Base-by-base conservation (phyloP, 208 protist species). In the Acanthamoeba triangularis region DNA sequence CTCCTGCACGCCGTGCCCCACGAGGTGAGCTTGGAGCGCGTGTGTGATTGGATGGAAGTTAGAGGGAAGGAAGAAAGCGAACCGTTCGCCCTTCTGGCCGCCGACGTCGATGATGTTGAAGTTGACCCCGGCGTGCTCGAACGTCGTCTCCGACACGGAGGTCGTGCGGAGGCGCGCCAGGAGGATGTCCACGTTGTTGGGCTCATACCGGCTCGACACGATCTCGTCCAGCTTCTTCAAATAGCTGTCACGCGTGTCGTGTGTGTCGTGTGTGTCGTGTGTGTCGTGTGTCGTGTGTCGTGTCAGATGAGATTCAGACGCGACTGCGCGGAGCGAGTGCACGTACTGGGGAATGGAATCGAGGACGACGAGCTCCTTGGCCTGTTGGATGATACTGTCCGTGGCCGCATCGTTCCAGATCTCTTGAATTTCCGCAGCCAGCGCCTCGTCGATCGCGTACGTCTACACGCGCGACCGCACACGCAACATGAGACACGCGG, bases 71-170 rank as follows among this genome's bases (percentile, higher is more conserved):
- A 30, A 14, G 61, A 56, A 16, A 52, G 13, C 41, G 49, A 18
- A 87, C 78, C 90, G 23, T 90, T 98, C 98, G n/a, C 95, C 97
- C 37, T 98, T 94, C 96, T 99, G 98, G 59, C 98, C 98, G 56
- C 98, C 98, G 8, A 99, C 98, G 96, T 99, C 98, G 35, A 99
- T 96, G 95, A 99, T 97, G 41, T 95, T 76, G 93, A 98, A 98
- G 41, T 93, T 84, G 11, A 97, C 85, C 49, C 95, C 97, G 35
- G 94, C 95, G 52, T 96, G 94, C 33, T 96, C 76, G 94, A 99
- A 99, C 11, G 97, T 63, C 5, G 94, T 96, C 65, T 98, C 98
- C 44, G 94, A 63, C 25, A 98, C 97, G 35, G 98, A 97, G 16
- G 98, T 98, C 13, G 98, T 98, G 33, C 95, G 80, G 25, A 97